Evolutionary conservation across 192 early-diverging fungal genomes (phyloP), one percentile per base, ranked within the genome.

Genomic region (Martensiomyces pterosporus): DNA sequence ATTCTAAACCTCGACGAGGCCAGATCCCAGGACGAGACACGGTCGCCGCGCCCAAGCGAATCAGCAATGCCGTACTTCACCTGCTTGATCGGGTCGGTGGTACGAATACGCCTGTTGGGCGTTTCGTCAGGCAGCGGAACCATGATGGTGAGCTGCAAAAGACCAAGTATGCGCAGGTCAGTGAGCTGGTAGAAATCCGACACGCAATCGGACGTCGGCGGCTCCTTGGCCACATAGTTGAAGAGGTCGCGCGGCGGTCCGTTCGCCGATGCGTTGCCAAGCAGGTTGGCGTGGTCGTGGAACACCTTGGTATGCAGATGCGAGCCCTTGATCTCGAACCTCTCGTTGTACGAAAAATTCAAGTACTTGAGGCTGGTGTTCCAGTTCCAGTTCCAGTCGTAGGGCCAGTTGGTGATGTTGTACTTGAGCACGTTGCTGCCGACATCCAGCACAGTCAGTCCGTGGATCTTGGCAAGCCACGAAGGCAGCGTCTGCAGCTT

Each of bases 331-430:
- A 94, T 93, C 66, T 92, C 88, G 23, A 94, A 68, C 34, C 90
- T 70, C 55, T 89, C 87, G 60, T 94, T 94, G 45, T 91, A 89
- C 7, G 91, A 93, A 48, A 94, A 77, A 55, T 93, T 92, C 18
- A 94, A 79, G 40, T 92, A 94, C 59, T 85, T 86, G 15, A 94
- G 78, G 13, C 86, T 85, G 24, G 89, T 66, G 54, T 94, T 94
- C 88, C 90, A 92, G 58, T 91, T 93, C 89, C 92, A 94, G 57
- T 94, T 94, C 92, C 92, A 94, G 56, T 94, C 92, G 60, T 89
- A 93, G 12, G 86, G 88, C 90, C 91, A 94, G 64, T 94, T 94
- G 32, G 88, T 81, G 47, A 93, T 90, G 55, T 94, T 94, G 64
- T 93, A 94, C 73, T 90, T 90, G 38, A 94, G 75, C 23, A 82